Conservation (phyloP, 2,329 filamentous ascomycete genomes). For the Pseudogymnoascus verrucosus region DNA sequence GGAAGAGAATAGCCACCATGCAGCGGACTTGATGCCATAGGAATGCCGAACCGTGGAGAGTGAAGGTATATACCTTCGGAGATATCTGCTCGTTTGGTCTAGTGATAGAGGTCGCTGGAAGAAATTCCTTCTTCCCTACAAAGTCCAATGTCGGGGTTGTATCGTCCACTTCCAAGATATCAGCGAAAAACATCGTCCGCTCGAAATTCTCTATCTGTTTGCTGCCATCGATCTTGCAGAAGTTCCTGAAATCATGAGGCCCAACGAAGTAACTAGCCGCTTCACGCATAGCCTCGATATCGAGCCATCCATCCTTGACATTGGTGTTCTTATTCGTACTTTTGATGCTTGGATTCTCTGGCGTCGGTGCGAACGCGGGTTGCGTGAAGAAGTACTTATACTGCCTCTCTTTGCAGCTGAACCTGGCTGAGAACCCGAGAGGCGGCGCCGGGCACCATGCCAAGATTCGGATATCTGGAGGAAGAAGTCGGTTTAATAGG, state of each 20-base stretch:
- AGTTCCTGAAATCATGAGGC: conserved; percentile 88
- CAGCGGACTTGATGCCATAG: conserved; percentile 97
- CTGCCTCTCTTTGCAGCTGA: conserved; percentile 82
- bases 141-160: conserved; percentile 48
- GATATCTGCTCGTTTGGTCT: conserved; percentile 12
- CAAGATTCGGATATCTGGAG: conserved; percentile 79
- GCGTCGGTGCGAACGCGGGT: conserved; percentile 69
- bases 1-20: conserved; percentile 87
- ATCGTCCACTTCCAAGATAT: conserved; percentile 63
- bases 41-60: conserved; percentile 84
- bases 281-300: conserved; percentile 77
- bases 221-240: conserved; percentile 85
- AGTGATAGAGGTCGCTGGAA: conserved; percentile 23
- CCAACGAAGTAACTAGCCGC: conserved; percentile 77
- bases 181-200: conserved; percentile 69
- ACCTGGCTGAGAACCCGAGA: conserved; percentile 75
- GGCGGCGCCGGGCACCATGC: conserved; percentile 88
- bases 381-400: conserved; percentile 99
- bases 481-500: conserved; percentile 79
- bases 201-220: conserved; percentile 85
- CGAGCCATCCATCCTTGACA: conserved; percentile 65
- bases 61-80: conserved; percentile 76
- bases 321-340: conserved; percentile 23
- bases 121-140: conserved; percentile 40
- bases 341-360: conserved; percentile 31